Conservation (phyloP, 2,329 filamentous ascomycete genomes). For the Phialophora macrospora region DNA sequence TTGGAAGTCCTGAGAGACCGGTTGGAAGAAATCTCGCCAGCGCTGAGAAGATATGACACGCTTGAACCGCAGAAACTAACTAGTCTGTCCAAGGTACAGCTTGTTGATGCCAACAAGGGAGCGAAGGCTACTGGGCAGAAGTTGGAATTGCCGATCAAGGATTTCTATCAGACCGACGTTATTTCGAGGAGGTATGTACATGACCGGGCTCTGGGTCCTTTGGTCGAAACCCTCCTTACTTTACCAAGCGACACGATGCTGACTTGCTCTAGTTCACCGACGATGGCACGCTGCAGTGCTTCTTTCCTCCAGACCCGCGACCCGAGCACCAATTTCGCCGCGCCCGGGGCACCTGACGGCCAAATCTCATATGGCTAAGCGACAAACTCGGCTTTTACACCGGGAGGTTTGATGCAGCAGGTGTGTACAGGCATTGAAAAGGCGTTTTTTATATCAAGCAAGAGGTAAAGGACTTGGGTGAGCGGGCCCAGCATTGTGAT, state of each 20-base stretch:
- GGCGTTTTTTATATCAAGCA: constrained; percentile 9
- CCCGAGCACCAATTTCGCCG: constrained; percentile 79
- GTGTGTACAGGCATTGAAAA: constrained; percentile 19
- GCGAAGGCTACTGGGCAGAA: constrained; percentile 71
- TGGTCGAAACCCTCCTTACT: background rate
- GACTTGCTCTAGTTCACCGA: constrained; percentile 75
- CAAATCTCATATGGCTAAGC: constrained; percentile 17
- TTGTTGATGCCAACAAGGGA: constrained; percentile 96
- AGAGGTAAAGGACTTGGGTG: background rate
- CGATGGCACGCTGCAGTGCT: constrained; percentile 96
- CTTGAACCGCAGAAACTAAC: constrained; percentile 78
- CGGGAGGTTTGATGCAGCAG: constrained; percentile 5
- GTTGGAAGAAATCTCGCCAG: constrained; percentile 93
- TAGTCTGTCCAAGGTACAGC: constrained; percentile 85
- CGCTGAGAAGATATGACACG: constrained; percentile 86
- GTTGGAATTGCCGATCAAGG: constrained; percentile 83
- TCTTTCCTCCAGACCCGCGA: constrained; percentile 79
- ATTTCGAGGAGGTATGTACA: constrained; percentile 86
- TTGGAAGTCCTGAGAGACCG: constrained; percentile 86
- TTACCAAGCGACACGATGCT: constrained; percentile 13
- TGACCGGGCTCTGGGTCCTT: background rate
- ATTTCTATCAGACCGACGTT: constrained; percentile 98
- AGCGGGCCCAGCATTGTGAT: constrained; percentile 3
- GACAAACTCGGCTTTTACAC: background rate
- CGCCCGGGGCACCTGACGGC: constrained; percentile 60